A percentile compares a stretch with the other conserved stretches of the same genome.
Conservation (phyloP, 352 stramenopile genomes). For the Pythium dissimile region DNA sequence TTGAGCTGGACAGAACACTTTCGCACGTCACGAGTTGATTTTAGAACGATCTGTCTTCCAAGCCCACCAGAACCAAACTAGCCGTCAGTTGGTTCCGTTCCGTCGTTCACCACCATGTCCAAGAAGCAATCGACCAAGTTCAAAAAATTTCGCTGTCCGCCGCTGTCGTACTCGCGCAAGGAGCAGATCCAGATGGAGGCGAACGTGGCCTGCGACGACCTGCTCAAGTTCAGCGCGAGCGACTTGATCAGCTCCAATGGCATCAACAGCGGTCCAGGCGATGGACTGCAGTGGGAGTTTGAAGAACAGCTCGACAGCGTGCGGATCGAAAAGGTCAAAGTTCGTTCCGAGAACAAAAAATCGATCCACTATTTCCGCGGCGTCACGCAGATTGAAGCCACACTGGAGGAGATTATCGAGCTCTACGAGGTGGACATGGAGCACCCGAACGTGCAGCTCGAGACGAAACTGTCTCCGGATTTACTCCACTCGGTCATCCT, state of each 20-base stretch:
- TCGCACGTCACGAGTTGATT: no score
- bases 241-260: constrained; percentile 29
- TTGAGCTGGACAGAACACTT: no score
- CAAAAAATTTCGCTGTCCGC: constrained; percentile 78
- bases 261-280: constrained; percentile 7
- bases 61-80: no score
- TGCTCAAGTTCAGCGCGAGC: constrained; percentile 65
- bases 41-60: no score
- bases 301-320: constrained; percentile 66
- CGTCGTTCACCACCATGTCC: constrained; percentile 12
- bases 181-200: constrained; percentile 71
- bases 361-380: constrained; percentile 72
- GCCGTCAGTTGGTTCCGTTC: no score
- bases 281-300: constrained; percentile 71
- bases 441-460: constrained; percentile 70
- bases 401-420: constrained; percentile 67
- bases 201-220: constrained; percentile 71
- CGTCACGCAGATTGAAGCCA: constrained; percentile 61
- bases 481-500: constrained; percentile 77
- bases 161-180: constrained; percentile 50
- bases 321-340: constrained; percentile 74
- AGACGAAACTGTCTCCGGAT: constrained; percentile 70
- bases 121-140: constrained; percentile 59
- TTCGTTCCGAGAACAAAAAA: constrained; percentile 54
- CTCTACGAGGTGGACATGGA: constrained; percentile 70